These are phyloP conservation scores for Coleophoma cylindrospora DNA, from an alignment of 2,329 filamentous ascomycete species.

Conservation along the genomic window DNA sequence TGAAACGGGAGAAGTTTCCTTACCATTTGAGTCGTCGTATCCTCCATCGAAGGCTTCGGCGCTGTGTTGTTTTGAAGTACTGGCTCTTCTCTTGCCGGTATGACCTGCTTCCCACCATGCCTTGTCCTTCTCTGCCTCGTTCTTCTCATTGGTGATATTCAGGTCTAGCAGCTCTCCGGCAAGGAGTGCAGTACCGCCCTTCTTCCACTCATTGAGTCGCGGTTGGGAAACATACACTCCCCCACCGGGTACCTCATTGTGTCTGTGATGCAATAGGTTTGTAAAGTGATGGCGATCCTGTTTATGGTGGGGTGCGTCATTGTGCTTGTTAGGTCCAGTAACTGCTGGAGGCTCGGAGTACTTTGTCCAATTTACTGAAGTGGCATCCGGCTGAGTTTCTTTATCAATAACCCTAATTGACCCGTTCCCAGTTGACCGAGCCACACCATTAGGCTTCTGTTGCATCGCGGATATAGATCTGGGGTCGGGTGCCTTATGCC, in stretches of 20 bases:
- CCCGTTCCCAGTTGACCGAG: not conserved
- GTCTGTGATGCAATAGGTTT: slow-evolving; percentile 22
- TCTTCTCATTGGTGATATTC: slow-evolving; percentile 29
- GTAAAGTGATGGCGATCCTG: slow-evolving; percentile 21
- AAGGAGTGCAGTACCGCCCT: slow-evolving; percentile 58
- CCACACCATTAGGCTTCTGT: not conserved
- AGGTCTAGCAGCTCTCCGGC: slow-evolving; percentile 56
- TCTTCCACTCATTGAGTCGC: slow-evolving; percentile 70
- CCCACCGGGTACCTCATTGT: slow-evolving; percentile 35
- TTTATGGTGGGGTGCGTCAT: slow-evolving; percentile 9
- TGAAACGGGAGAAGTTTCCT: slow-evolving; percentile 19
- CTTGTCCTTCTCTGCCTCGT: slow-evolving; percentile 42
- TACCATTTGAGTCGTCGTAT: slow-evolving; percentile 58
- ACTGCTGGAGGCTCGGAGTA: slow-evolving; percentile 13
- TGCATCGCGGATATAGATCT: not conserved
- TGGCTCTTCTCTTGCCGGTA: slow-evolving; percentile 34
- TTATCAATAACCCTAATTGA: slow-evolving; percentile 5
- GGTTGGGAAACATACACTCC: slow-evolving; percentile 53
- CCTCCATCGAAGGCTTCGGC: slow-evolving; percentile 63
- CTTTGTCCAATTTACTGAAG: slow-evolving; percentile 17
- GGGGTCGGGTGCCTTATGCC: slow-evolving; percentile 8
- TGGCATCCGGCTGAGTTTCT: slow-evolving; percentile 11
- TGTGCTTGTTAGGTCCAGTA: slow-evolving; percentile 10
- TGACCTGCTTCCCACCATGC: slow-evolving; percentile 73
- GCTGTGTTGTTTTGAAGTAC: slow-evolving; percentile 32